Evolutionary conservation across 2,329 filamentous ascomycete genomes (phyloP).

Genomic region (Tolypocladium amazonense): DNA sequence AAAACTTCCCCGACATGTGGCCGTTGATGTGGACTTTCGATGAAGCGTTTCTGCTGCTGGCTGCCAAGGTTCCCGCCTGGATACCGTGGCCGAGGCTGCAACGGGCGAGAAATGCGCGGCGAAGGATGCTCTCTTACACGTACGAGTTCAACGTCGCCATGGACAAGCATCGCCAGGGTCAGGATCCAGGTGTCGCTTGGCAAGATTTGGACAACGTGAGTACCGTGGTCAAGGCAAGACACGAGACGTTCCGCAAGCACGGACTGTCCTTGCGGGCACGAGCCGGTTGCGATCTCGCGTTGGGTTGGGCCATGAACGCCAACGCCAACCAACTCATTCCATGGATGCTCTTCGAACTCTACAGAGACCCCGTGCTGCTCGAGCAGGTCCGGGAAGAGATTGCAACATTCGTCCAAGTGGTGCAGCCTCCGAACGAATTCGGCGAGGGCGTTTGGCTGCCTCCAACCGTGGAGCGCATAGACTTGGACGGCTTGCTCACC

Average conservation of each 20-base stretch:
- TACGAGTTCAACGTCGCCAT: constrained; percentile 24
- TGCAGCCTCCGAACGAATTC: constrained; percentile 24
- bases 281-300: constrained; percentile 21
- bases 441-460: constrained; percentile 23
- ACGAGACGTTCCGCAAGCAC: constrained; percentile 17
- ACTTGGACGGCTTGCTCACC: constrained; percentile 23
- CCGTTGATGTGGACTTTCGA: constrained; percentile 26
- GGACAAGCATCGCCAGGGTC: constrained; percentile 20
- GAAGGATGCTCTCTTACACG: constrained; percentile 16
- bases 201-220: constrained; percentile 25
- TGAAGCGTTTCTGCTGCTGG: constrained; percentile 19
- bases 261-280: constrained; percentile 19
- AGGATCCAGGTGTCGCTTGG: constrained; percentile 22
- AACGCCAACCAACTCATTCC: constrained; percentile 25
- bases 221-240: constrained; percentile 18
- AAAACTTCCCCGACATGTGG: constrained; percentile 28
- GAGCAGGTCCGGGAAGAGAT: constrained; percentile 27
- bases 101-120: constrained; percentile 17
- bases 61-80: constrained; percentile 19
- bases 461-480: constrained; percentile 20
- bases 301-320: constrained; percentile 27
- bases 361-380: constrained; percentile 25
- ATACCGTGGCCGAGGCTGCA: constrained; percentile 21
- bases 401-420: constrained; percentile 16
- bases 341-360: constrained; percentile 32